Evolutionary conservation across 352 stramenopile species (phyloP), one percentile per base, ranked within the genome.

Genomic region (Pilasporangium apinafurcum): DNA sequence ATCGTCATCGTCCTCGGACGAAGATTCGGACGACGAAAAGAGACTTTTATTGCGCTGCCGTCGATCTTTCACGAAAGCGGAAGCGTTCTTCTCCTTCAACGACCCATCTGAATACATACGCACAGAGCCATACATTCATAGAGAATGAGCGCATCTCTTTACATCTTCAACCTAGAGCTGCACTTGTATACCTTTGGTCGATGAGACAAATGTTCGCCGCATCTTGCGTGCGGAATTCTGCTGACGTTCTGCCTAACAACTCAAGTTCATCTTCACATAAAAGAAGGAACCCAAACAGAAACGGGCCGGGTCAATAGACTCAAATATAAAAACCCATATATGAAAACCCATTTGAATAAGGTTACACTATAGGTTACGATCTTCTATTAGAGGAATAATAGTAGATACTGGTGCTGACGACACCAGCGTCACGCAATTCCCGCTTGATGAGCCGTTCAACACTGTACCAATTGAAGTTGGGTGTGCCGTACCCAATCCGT

Each of bases 391-490:
- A 42, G 14, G 61, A 67, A 44, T 70, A 87, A 55, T 90, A 87
- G 72, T 87, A 90, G 39, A 90, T 83, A 39, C 51, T 82, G 43
- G 65, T 59, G n/a, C n/a, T n/a, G 24, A 65, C 29, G 20, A 85
- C 59, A 7, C 68, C 69, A 12, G 48, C 44, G 39, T 86, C 74
- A 14, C 68, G 61, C 51, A 90, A 48, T 26, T 78, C 65, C 6
- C 77, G 71, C 39, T 77, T 71, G 44, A 87, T 53, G 29, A 90
- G 58, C 32, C 78, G 78, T 62, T 87, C 78, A 25, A 87, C 78
- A 8, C 74, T 72, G 53, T 90, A 90, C 78, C 78, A 90, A 44
- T 90, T 90, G 59, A 87, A 90, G 32, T 67, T 56, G 2, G 78
- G 72, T 14, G 78, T 87, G 34, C 74, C 78, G 39, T 84, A 86